phyloP scores from a whole-genome alignment of 2,329 filamentous ascomycete species.

The Cyclaneusma minus region DNA sequence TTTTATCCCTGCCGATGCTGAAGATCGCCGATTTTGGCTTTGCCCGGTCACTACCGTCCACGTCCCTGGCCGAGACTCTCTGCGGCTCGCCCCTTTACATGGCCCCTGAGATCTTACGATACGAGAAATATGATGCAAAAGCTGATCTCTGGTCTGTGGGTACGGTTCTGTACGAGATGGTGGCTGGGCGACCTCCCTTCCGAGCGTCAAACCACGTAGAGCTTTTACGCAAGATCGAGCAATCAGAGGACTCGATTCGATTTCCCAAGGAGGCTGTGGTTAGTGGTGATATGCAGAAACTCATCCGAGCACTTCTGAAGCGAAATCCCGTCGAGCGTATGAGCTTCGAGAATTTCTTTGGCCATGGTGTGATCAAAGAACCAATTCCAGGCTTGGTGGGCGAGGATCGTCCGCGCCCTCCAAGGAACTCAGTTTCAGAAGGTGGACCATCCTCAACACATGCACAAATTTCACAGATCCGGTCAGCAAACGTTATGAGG shows the following conservation, averaged over 20 bases:
- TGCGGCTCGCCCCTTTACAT: constrained; percentile 97
- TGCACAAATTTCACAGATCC: too few relatives aligned
- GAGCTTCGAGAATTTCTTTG: constrained; percentile 76
- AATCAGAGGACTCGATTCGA: constrained; percentile 68
- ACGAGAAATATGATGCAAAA: constrained; percentile 94
- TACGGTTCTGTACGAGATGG: constrained; percentile 91
- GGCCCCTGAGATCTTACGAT: constrained; percentile 93
- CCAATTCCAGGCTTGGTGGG: constrained; percentile 70
- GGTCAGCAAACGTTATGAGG: too few relatives aligned
- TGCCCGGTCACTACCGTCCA: constrained; percentile 76
- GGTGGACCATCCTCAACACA: too few relatives aligned
- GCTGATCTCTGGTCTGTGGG: constrained; percentile 96
- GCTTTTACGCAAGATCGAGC: constrained; percentile 80
- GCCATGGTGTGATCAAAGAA: constrained; percentile 52
- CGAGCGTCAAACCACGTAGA: constrained; percentile 90
- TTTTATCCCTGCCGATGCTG: constrained; percentile 80
- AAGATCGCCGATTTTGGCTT: constrained; percentile 99
- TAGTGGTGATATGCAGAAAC: constrained; percentile 60
- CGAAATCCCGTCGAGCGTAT: constrained; percentile 73
- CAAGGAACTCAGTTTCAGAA: background rate
- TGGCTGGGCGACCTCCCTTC: constrained; percentile 79
- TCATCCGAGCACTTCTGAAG: constrained; percentile 72
- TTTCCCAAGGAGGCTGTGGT: constrained; percentile 62
- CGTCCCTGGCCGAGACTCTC: constrained; percentile 85
- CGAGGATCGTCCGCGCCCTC: constrained; percentile 44